Evolutionary conservation across 164 flowering plant species (phyloP).

Genomic region (Kingdonia uniflora): DNA sequence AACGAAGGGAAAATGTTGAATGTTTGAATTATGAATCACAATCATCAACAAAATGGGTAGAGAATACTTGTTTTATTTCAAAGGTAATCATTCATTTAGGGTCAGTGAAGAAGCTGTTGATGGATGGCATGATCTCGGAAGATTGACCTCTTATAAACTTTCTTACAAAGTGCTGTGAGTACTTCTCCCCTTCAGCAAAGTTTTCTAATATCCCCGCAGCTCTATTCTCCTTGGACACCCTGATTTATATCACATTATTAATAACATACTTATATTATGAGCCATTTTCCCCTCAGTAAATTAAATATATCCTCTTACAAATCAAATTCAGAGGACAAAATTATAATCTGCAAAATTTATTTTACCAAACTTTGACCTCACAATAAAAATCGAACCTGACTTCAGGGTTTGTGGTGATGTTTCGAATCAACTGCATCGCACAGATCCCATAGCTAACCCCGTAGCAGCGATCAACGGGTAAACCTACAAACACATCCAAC

Average conservation of each 20-base stretch:
- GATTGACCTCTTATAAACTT: conserved; percentile 28
- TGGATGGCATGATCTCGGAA: conserved; percentile 38
- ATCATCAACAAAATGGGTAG: too few relatives aligned
- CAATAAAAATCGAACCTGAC: conserved; percentile 40
- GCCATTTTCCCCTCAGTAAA: neutral
- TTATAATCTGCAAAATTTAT: too few relatives aligned
- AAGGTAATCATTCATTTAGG: conserved; percentile 12
- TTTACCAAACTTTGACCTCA: neutral
- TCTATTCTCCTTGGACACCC: conserved; percentile 38
- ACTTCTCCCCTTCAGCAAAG: conserved; percentile 36
- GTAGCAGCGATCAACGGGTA: conserved; percentile 39
- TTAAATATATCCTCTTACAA: neutral
- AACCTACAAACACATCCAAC: conserved; percentile 18
- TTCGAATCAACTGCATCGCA: conserved; percentile 31
- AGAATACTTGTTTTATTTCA: too few relatives aligned
- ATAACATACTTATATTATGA: too few relatives aligned
- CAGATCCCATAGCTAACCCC: conserved; percentile 40
- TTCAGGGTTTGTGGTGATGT: conserved; percentile 42
- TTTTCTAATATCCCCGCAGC: conserved; percentile 45
- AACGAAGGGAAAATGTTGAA: too few relatives aligned
- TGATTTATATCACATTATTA: conserved; percentile 2
- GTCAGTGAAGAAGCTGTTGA: conserved; percentile 38
- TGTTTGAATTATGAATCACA: too few relatives aligned
- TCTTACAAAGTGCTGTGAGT: conserved; percentile 29
- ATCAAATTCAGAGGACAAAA: too few relatives aligned